A percentile compares a stretch with the other conserved stretches of the same genome.
Conservation (phyloP, 2,329 filamentous ascomycete genomes). For the Sporothrix brasiliensis region DNA sequence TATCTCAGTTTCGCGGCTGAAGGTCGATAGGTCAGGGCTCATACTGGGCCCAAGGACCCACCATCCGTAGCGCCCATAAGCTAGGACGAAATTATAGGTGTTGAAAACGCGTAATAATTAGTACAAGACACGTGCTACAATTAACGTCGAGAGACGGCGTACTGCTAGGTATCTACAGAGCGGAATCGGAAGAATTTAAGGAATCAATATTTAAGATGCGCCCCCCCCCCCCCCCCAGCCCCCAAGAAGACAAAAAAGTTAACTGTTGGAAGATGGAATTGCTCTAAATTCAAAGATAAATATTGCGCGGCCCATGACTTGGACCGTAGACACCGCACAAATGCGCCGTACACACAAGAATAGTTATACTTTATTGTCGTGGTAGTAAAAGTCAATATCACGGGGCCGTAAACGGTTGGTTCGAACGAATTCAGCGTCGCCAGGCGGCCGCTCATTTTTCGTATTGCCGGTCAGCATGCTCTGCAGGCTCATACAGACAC, state of each 20-base stretch:
- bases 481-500: conserved; percentile 94
- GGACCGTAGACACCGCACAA: neutral
- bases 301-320: no score
- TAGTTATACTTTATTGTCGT: conserved; percentile 75
- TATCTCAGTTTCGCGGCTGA: no score
- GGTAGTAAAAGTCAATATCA: conserved; percentile 92
- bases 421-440: conserved; percentile 85
- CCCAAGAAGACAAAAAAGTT: neutral
- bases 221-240: no score
- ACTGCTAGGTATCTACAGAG: no score
- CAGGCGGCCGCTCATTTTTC: conserved; percentile 85
- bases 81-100: no score
- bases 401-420: conserved; percentile 76
- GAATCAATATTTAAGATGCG: neutral
- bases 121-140: no score
- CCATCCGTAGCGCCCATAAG: no score
- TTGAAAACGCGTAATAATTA: no score
- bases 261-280: neutral
- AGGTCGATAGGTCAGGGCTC: no score
- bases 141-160: no score
- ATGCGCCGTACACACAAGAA: neutral
- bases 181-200: neutral
- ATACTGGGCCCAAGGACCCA: no score
- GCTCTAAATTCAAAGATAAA: neutral
- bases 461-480: conserved; percentile 97